Evolutionary conservation across 495 filamentous ascomycete species (phyloP), one percentile per base, ranked within the genome.

Genomic region (Aspergillus diversus): DNA sequence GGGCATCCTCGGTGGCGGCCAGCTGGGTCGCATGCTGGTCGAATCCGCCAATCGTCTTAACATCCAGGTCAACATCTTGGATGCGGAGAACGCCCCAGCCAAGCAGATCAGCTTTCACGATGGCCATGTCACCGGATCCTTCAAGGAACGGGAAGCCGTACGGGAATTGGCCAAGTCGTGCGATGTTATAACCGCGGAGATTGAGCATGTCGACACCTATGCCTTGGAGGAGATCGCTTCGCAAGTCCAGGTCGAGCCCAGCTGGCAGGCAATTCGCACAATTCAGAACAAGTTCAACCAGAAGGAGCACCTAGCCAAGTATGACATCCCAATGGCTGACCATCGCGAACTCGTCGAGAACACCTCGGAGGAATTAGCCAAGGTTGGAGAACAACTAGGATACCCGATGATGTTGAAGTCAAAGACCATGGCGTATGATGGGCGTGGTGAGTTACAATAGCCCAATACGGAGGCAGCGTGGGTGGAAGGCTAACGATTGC

Each of bases 251-350:
- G 83, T 96, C n/a, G 90, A 97, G 70, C 95, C 95, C 17, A 90
- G 87, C 60, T 97, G 92, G 92, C 84, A 84, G 76, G 96, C 95
- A 8, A 87, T 98, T 59, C 87, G 92, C 21, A 89, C 87, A 32
- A 97, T 99, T 63, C 96, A 99, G 81, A 94, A 99, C 81, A 99
- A 99, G 77, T 98, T 86, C 75, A 79, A 86, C 71, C 95, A 99
- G 78, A 97, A 99, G 76, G 83, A 90, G 68, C 88, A 95, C 69
- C 81, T 98, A 61, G 76, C 76, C 37, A 73, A 83, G 49, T 83
- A 85, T 67, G 81, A 80, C 3, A 87, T 98, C 5, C 83, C 87
- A n/a, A 89, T 89, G 63, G 89, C 90, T 1, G 81, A 87, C 16
- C 90, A 89, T 63, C 77, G 87, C 21, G 80, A 86, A 13, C 71